phyloP scores from a whole-genome alignment of 2,329 filamentous ascomycete genomes.

The Talaromyces sp. region DNA sequence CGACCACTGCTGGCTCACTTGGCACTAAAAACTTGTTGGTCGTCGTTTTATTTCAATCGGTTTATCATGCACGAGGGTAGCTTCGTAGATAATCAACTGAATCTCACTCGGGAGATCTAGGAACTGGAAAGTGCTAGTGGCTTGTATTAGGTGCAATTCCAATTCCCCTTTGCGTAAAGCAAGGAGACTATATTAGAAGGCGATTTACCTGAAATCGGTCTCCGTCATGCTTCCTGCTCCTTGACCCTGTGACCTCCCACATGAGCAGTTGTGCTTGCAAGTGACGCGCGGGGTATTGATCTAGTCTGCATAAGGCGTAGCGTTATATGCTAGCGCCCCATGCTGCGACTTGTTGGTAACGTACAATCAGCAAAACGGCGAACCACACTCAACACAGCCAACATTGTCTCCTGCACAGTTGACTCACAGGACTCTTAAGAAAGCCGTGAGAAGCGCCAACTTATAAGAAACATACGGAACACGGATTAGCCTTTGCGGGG shows the following conservation, averaged over 20 bases:
- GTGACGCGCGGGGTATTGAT: background rate
- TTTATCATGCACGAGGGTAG: background rate
- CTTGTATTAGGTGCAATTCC: background rate
- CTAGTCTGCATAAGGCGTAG: background rate
- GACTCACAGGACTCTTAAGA: background rate
- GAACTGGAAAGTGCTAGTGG: background rate
- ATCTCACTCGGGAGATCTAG: background rate
- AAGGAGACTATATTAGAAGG: background rate
- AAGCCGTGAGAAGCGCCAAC: background rate
- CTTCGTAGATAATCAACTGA: background rate
- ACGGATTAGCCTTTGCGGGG: background rate
- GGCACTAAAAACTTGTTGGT: background rate
- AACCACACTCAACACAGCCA: background rate
- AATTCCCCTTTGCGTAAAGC: background rate
- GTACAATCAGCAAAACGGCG: too few relatives aligned
- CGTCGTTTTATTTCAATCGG: background rate
- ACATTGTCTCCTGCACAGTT: background rate
- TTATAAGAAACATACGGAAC: background rate
- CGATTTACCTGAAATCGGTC: background rate
- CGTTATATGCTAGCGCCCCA: background rate
- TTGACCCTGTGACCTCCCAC: background rate
- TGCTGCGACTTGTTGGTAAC: too few relatives aligned
- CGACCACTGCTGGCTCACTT: background rate
- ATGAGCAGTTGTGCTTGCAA: background rate
- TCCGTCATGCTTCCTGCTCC: background rate